These are phyloP conservation scores for Psophocarpus tetragonolobus DNA, from an alignment of 306 rosid genomes.

Conservation along the genomic window DNA sequence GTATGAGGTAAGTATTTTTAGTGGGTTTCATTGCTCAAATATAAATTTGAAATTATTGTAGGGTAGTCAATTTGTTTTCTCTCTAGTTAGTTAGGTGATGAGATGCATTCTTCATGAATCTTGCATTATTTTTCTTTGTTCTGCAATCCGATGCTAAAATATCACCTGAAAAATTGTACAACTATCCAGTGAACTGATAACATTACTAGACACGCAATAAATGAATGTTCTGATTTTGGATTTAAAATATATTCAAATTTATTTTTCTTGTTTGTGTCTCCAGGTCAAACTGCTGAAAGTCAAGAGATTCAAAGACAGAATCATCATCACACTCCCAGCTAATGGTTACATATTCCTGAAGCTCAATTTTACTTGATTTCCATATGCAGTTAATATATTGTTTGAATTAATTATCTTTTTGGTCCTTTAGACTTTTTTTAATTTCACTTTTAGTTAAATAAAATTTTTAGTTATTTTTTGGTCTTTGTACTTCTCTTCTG, in stretches of 20 bases:
- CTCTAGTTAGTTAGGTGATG: background rate
- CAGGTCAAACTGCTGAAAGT: conserved; percentile 65
- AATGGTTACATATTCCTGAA: conserved; percentile 53
- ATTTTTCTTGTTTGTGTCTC: conserved; percentile 17
- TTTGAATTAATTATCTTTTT: too few species aligned
- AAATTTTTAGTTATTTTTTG: too few species aligned
- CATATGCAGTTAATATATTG: background rate
- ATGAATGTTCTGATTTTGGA: conserved; percentile 5
- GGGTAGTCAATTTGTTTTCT: background rate
- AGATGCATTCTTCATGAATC: background rate
- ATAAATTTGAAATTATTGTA: conserved; percentile 15
- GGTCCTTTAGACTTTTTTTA: too few species aligned
- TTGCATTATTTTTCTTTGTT: background rate
- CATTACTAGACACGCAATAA: background rate
- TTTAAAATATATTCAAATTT: conserved; percentile 8
- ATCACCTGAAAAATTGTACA: conserved; percentile 9
- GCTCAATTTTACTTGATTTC: conserved; percentile 23
- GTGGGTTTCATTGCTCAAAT: background rate
- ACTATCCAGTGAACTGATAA: background rate
- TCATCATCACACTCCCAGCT: conserved; percentile 74
- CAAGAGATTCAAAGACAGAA: conserved; percentile 63
- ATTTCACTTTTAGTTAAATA: too few species aligned
- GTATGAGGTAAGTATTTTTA: conserved; percentile 66
- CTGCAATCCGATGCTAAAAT: conserved; percentile 17
- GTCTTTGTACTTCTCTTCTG: too few species aligned